A percentile compares a stretch with the other conserved stretches of the same genome.
phyloP scores from a whole-genome alignment of 2,329 filamentous ascomycete genomes.

The Scedosporium dehoogii region DNA sequence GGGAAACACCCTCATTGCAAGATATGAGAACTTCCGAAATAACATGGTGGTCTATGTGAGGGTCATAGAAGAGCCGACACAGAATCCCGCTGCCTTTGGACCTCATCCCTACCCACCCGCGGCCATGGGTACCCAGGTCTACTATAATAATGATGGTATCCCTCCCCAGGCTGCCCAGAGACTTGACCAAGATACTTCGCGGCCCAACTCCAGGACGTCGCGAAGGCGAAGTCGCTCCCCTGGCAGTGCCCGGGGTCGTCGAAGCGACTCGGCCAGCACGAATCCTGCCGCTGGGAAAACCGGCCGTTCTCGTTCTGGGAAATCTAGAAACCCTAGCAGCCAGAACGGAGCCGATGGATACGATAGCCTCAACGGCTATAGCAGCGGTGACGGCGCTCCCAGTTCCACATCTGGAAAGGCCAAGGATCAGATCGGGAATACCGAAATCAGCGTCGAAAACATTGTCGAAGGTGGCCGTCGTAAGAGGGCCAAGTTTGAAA shows the following conservation, averaged over 20 bases:
- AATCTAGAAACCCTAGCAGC: constrained; percentile 40
- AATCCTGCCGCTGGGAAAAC: constrained; percentile 45
- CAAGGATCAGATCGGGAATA: constrained; percentile 83
- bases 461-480: constrained; percentile 94
- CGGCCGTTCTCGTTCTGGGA: constrained; percentile 57
- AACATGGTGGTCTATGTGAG: constrained; percentile 92
- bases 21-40: constrained; percentile 90
- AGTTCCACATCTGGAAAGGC: constrained; percentile 56
- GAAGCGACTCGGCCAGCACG: constrained; percentile 63
- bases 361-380: constrained; percentile 67
- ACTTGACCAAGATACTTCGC: constrained; percentile 51
- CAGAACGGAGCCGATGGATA: constrained; percentile 47
- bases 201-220: constrained; percentile 61
- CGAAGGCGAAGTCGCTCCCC: constrained; percentile 73
- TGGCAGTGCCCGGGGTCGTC: constrained; percentile 51
- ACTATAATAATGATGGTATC: constrained; percentile 45
- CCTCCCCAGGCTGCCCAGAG: constrained; percentile 36
- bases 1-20: constrained; percentile 84
- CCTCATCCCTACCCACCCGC: constrained; percentile 24
- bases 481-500: constrained; percentile 91
- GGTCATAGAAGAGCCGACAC: constrained; percentile 57
- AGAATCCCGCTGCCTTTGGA: constrained; percentile 41
- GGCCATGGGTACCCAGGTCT: constrained; percentile 11
- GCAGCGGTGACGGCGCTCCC: constrained; percentile 78
- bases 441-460: constrained; percentile 95